These are phyloP conservation scores for Pseudonitzschia pungens DNA, from an alignment of 108 stramenopile genomes.

Conservation along the genomic window DNA sequence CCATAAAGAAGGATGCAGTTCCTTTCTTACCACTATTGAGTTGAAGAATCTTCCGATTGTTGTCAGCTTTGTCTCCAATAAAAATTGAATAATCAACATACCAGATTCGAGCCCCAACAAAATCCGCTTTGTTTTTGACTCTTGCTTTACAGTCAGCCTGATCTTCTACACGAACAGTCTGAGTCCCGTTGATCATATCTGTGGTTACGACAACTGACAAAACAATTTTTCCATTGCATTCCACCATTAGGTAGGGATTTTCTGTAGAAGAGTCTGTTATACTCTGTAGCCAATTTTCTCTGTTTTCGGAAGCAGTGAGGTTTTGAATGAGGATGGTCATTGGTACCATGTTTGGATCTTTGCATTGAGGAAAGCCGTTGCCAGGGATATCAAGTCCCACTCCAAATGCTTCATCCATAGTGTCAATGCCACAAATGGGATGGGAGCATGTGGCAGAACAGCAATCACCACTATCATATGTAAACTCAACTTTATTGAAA, in stretches of 20 bases:
- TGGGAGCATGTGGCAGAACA: constrained; percentile 2
- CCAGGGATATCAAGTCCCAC: background rate
- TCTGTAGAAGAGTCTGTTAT: too few species aligned
- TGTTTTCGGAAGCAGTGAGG: too few species aligned
- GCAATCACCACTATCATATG: constrained; percentile 3
- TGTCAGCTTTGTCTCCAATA: background rate
- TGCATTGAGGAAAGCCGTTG: background rate
- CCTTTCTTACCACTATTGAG: background rate
- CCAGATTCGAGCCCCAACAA: background rate
- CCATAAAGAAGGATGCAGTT: background rate
- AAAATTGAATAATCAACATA: constrained; percentile 1
- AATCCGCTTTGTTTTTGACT: too few species aligned
- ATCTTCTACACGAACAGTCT: background rate
- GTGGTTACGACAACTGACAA: background rate
- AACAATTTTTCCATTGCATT: background rate
- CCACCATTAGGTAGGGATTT: background rate
- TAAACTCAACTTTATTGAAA: background rate
- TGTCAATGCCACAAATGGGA: background rate
- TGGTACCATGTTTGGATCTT: background rate
- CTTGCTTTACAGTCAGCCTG: background rate
- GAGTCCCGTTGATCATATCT: background rate
- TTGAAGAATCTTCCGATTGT: background rate
- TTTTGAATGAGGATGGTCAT: background rate
- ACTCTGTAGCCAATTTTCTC: background rate
- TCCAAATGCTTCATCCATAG: background rate